These are phyloP conservation scores for Hebeloma cylindrosporum DNA, from an alignment of 768 basidiomycete species.

Conservation along the genomic window DNA sequence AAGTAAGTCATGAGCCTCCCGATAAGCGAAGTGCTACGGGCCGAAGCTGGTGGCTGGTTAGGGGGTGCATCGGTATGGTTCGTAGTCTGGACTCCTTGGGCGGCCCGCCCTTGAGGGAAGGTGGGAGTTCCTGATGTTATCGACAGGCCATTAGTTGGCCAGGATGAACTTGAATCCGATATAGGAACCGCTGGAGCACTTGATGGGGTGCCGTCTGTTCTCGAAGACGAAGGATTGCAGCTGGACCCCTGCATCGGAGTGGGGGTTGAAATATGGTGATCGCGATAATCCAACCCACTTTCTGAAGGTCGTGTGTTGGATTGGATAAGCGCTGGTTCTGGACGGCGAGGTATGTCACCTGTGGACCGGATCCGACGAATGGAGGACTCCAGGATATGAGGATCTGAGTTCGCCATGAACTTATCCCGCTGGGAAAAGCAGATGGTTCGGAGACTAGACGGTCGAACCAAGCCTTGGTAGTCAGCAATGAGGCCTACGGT, in stretches of 20 bases:
- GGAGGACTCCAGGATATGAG: slow-evolving; percentile 20
- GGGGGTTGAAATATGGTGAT: no score
- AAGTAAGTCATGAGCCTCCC: slow-evolving; percentile 38
- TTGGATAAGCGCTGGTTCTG: slow-evolving; percentile 21
- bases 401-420: slow-evolving; percentile 24
- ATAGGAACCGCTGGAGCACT: no score
- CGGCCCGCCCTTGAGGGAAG: neutral
- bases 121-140: no score
- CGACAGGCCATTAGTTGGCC: no score
- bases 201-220: no score
- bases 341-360: slow-evolving; percentile 37
- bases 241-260: no score
- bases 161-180: no score
- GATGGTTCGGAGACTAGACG: no score
- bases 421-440: no score
- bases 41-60: slow-evolving; percentile 22
- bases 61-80: slow-evolving; percentile 5
- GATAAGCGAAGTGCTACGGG: slow-evolving; percentile 23
- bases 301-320: slow-evolving; percentile 5
- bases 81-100: neutral
- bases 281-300: slow-evolving; percentile 4
- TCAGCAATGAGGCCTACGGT: no score
- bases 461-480: no score
- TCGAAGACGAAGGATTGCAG: no score
- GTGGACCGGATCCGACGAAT: slow-evolving; percentile 40